Evolutionary conservation across 352 stramenopile genomes (phyloP).

Genomic region (Phytophthora lateralis): DNA sequence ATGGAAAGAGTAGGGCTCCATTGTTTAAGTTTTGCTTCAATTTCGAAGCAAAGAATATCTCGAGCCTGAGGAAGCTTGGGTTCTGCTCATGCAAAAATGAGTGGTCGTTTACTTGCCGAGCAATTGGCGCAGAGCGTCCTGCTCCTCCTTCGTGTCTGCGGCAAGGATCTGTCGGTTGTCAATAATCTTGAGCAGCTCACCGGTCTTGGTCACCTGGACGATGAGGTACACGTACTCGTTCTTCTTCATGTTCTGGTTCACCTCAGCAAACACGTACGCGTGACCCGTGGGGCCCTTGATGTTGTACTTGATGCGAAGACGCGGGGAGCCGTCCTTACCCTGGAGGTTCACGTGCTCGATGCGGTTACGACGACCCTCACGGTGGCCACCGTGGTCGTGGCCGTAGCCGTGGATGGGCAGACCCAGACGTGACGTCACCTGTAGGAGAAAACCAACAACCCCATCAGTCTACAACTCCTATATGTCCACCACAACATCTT

Average conservation of each 20-base stretch:
- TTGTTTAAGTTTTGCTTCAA: conserved; percentile 19
- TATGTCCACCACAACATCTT: neutral
- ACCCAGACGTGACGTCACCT: conserved; percentile 87
- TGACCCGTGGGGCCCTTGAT: conserved; percentile 92
- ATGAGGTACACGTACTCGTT: conserved; percentile 96
- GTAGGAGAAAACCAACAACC: conserved; percentile 10
- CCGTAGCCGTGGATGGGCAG: conserved; percentile 93
- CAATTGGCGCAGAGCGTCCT: conserved; percentile 76
- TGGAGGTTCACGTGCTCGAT: conserved; percentile 95
- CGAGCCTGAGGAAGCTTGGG: conserved; percentile 18
- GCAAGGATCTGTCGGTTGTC: conserved; percentile 92
- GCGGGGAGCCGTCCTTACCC: conserved; percentile 84
- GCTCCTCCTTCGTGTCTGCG: conserved; percentile 76
- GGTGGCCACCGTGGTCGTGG: conserved; percentile 92
- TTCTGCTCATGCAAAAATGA: conserved; percentile 16
- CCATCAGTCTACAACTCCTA: conserved; percentile 4
- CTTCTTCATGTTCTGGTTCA: conserved; percentile 92
- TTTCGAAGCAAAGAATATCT: conserved; percentile 14
- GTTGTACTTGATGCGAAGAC: conserved; percentile 93
- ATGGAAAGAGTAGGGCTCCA: conserved; percentile 25
- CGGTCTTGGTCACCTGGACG: conserved; percentile 93
- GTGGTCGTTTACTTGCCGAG: conserved; percentile 57
- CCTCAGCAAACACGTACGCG: conserved; percentile 93
- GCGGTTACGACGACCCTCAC: conserved; percentile 94
- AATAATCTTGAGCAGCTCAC: conserved; percentile 89